Percentiles rank a stretch among this genome's conserved stretches.
phyloP scores from a whole-genome alignment of 2,329 filamentous ascomycete genomes.

The Alternaria tenuissima region DNA sequence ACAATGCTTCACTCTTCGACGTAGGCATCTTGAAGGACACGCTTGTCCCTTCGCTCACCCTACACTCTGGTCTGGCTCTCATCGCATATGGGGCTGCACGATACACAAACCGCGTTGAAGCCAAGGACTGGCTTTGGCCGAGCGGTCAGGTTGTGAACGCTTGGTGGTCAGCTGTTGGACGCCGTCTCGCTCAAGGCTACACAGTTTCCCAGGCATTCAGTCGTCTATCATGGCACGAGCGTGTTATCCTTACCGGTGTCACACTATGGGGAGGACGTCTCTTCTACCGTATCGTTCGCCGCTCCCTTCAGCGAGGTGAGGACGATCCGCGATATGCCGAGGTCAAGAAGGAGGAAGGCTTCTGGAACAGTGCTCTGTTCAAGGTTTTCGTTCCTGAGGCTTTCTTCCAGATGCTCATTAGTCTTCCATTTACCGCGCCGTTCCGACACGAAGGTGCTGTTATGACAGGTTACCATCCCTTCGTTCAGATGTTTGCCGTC shows the following conservation, averaged over 20 bases:
- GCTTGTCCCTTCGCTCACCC: conserved; percentile 62
- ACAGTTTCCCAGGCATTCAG: conserved; percentile 58
- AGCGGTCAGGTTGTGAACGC: conserved; percentile 64
- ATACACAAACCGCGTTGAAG: conserved; percentile 63
- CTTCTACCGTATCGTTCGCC: conserved; percentile 62
- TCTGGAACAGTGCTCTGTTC: conserved; percentile 66
- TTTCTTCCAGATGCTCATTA: conserved; percentile 64
- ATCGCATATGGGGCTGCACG: conserved; percentile 62
- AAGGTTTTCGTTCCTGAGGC: conserved; percentile 66
- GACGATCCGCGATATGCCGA: conserved; percentile 66
- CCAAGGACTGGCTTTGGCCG: conserved; percentile 70
- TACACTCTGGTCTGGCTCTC: conserved; percentile 62
- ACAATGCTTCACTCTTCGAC: conserved; percentile 45
- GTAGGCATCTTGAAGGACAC: conserved; percentile 64
- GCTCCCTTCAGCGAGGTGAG: conserved; percentile 59
- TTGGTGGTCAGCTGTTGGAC: conserved; percentile 67
- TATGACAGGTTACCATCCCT: conserved; percentile 48
- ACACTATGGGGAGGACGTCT: conserved; percentile 66
- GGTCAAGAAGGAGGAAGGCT: conserved; percentile 60
- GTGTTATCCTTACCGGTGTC: conserved; percentile 64
- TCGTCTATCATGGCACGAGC: conserved; percentile 62
- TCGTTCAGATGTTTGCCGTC: conserved; percentile 56
- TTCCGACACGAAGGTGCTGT: conserved; percentile 58
- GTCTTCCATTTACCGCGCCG: conserved; percentile 64
- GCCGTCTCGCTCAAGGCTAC: conserved; percentile 58